Conservation (phyloP, 2,329 filamentous ascomycete species). For the Proliferodiscus dingleyae region DNA sequence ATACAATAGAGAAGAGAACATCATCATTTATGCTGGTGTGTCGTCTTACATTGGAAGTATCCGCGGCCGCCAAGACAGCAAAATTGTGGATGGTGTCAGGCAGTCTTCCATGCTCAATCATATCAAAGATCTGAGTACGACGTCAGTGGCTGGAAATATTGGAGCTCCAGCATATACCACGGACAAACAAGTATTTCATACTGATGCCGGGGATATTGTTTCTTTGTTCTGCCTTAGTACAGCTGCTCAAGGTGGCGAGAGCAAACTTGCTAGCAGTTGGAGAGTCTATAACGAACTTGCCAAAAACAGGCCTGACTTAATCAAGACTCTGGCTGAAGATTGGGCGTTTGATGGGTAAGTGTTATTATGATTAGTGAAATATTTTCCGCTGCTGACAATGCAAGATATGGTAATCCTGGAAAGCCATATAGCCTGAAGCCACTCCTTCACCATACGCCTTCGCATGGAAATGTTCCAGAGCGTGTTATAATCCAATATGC, state of each 20-base stretch:
- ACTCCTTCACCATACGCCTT: slow-evolving; percentile 51
- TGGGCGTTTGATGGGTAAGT: slow-evolving; percentile 40
- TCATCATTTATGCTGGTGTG: slow-evolving; percentile 39
- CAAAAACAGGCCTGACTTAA: slow-evolving; percentile 45
- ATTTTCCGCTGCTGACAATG: background rate
- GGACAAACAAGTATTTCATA: slow-evolving; percentile 57
- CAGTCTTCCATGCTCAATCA: slow-evolving; percentile 53
- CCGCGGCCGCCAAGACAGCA: slow-evolving; percentile 39
- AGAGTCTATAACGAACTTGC: slow-evolving; percentile 52
- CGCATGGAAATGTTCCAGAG: slow-evolving; percentile 41
- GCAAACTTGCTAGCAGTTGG: slow-evolving; percentile 48
- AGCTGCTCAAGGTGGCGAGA: slow-evolving; percentile 46
- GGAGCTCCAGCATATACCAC: slow-evolving; percentile 55
- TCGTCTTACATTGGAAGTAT: slow-evolving; percentile 37
- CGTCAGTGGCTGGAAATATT: slow-evolving; percentile 38
- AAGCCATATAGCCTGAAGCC: slow-evolving; percentile 45
- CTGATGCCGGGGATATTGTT: slow-evolving; percentile 50
- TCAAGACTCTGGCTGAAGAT: slow-evolving; percentile 43
- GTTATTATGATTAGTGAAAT: background rate
- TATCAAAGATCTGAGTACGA: slow-evolving; percentile 54
- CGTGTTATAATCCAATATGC: slow-evolving; percentile 57
- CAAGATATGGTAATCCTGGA: slow-evolving; percentile 46
- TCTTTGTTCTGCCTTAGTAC: slow-evolving; percentile 42
- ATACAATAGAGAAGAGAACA: slow-evolving; percentile 35
- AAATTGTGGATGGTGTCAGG: slow-evolving; percentile 37